Evolutionary conservation across 2,329 filamentous ascomycete species (phyloP), one percentile per base, ranked within the genome.

Genomic region (Alternaria tenuissima): DNA sequence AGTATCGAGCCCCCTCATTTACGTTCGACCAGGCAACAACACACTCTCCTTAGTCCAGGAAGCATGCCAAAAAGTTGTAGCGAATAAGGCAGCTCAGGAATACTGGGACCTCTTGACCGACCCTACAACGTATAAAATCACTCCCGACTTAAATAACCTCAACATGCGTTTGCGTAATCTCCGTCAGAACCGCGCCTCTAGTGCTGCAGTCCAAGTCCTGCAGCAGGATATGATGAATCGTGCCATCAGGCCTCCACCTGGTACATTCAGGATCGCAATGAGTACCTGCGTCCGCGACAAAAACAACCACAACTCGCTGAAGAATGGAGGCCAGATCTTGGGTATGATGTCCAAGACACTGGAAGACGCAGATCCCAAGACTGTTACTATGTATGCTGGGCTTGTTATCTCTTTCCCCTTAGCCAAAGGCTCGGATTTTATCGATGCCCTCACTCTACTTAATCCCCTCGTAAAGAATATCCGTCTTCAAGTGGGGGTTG

Each of bases 41-140:
- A 85, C 83, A 0, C 84, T 99, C 2, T 90, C 90, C 1, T 77
- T 96, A 44, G 74, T 96, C 20, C 78, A 96, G 42, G 82, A 87
- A 46, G 85, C 89, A 7, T 86, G 92, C 52, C 80, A 84, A 12
- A 83, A 86, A 32, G 84, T 89, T 32, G 85, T 86, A 52, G 84
- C 86, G 53, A 86, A 87, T 7, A 84, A 85, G 14, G 79, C 86
- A n/a, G 91, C 88, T n/a, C 79, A 85, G 53, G 84, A 84, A 32
- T 98, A 97, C 78, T 98, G 94, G 94, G 82, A 89, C 18, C 74
- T 89, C 6, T 81, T 97, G 58, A 91, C 89, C 7, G 74, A 77
- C 28, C 69, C 70, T 1, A 76, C 82, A 2, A 78, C 83, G 12
- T 84, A 88, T 74, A 79, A 80, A n/a, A 79, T 97, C 60, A 74